Evolutionary conservation across 1,139 yeast genomes (phyloP).

Genomic region (Waltiozyma sp.): DNA sequence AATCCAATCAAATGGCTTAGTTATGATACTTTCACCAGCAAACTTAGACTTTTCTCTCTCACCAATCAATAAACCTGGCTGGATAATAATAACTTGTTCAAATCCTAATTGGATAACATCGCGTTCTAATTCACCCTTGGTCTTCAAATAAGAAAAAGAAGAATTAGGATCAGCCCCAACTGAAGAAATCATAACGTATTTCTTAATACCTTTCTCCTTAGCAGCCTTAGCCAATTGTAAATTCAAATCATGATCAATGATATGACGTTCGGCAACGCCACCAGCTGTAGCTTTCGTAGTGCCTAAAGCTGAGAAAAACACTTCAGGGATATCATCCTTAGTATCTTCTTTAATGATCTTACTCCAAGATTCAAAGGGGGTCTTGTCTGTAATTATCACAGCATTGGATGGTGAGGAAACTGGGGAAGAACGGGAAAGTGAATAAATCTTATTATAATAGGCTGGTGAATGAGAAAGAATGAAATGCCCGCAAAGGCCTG

Average conservation of each 20-base stretch:
- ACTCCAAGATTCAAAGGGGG: slow-evolving; percentile 1
- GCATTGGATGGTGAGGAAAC: slow-evolving; percentile 2
- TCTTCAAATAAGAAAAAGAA: slow-evolving; percentile 40
- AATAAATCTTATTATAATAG: slow-evolving; percentile 27
- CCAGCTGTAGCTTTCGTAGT: slow-evolving; percentile 68
- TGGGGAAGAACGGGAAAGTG: slow-evolving; percentile 36
- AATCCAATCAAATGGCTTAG: slow-evolving; percentile 3
- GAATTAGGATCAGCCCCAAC: slow-evolving; percentile 47
- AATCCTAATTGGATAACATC: slow-evolving; percentile 47
- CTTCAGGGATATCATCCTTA: slow-evolving; percentile 7
- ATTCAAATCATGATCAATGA: slow-evolving; percentile 63
- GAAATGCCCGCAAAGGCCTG: slow-evolving; percentile 48
- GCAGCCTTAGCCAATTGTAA: slow-evolving; percentile 59
- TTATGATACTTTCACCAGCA: slow-evolving; percentile 3
- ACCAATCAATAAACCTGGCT: slow-evolving; percentile 65
- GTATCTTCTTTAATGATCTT: neutral
- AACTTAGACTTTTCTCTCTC: slow-evolving; percentile 38
- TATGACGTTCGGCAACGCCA: slow-evolving; percentile 49
- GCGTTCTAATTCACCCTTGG: slow-evolving; percentile 58
- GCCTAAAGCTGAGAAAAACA: slow-evolving; percentile 57
- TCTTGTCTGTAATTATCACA: slow-evolving; percentile 2
- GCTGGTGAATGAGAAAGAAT: slow-evolving; percentile 29
- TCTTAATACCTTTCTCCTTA: slow-evolving; percentile 49
- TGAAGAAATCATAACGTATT: slow-evolving; percentile 54
- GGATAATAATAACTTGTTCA: slow-evolving; percentile 53